Evolutionary conservation across 768 basidiomycete genomes (phyloP).

Genomic region (Leccinum fibrillosum): DNA sequence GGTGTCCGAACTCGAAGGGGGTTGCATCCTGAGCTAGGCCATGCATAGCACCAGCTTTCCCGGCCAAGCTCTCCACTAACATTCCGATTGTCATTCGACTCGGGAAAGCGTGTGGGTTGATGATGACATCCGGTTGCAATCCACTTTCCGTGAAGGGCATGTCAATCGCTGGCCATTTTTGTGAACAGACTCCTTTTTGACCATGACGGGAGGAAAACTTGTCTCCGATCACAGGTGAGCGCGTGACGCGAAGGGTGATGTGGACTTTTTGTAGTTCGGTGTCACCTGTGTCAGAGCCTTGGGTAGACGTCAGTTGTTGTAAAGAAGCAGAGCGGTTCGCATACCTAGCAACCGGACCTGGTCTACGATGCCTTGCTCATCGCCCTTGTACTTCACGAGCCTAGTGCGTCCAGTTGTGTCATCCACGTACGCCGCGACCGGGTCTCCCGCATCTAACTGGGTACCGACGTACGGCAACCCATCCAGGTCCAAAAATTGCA

Average conservation of each 20-base stretch:
- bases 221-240: slow-evolving; percentile 96
- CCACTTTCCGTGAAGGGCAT: slow-evolving; percentile 99
- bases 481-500: slow-evolving; percentile 68
- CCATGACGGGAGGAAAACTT: slow-evolving; percentile 99
- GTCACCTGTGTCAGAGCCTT: slow-evolving; percentile 86
- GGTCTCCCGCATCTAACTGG: slow-evolving; percentile 67
- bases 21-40: slow-evolving; percentile 98
- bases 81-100: slow-evolving; percentile 99
- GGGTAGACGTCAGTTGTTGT: slow-evolving; percentile 1
- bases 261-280: slow-evolving; percentile 89
- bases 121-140: slow-evolving; percentile 98
- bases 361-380: slow-evolving; percentile 87
- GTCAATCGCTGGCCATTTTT: slow-evolving; percentile 97
- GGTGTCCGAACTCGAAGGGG: slow-evolving; percentile 80
- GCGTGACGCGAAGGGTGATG: slow-evolving; percentile 87
- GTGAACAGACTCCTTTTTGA: slow-evolving; percentile 99
- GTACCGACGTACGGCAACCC: slow-evolving; percentile 82
- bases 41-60: slow-evolving; percentile 99
- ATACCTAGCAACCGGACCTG: slow-evolving; percentile 86
- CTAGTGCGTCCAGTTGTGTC: slow-evolving; percentile 79
- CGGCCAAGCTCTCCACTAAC: slow-evolving; percentile 99
- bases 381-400: slow-evolving; percentile 94
- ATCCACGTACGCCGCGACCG: slow-evolving; percentile 84
- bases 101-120: slow-evolving; percentile 99
- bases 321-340: slow-evolving; percentile 11